A percentile compares a stretch with the other conserved stretches of the same genome.
These are phyloP conservation scores for Hyaloscypha hepaticicola DNA, from an alignment of 495 filamentous ascomycete species.

Conservation along the genomic window DNA sequence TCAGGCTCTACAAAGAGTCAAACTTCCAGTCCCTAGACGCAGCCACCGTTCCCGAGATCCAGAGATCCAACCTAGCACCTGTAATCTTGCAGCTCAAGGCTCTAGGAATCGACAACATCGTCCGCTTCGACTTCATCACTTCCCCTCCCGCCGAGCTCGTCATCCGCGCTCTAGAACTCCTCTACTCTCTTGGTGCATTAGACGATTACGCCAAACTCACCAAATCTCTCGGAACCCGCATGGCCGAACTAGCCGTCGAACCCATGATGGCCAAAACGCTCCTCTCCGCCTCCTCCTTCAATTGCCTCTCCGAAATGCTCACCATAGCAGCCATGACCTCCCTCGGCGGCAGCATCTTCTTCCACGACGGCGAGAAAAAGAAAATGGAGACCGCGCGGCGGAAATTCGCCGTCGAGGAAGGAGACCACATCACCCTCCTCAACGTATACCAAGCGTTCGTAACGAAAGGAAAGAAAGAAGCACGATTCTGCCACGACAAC, in stretches of 20 bases:
- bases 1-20: constrained; percentile 84
- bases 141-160: constrained; percentile 86
- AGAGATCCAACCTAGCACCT: constrained; percentile 88
- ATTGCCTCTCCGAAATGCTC: constrained; percentile 81
- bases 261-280: constrained; percentile 96
- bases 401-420: constrained; percentile 90
- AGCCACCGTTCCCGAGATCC: constrained; percentile 83
- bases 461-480: constrained; percentile 79
- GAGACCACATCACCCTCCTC: constrained; percentile 90
- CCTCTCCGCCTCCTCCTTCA: constrained; percentile 71
- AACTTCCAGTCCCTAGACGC: constrained; percentile 69
- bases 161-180: constrained; percentile 81
- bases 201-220: constrained; percentile 92
- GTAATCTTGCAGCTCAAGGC: constrained; percentile 93
- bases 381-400: constrained; percentile 67
- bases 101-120: constrained; percentile 92
- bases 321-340: constrained; percentile 95
- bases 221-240: constrained; percentile 77
- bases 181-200: constrained; percentile 86
- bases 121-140: constrained; percentile 87
- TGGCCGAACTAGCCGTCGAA: constrained; percentile 94
- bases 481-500: constrained; percentile 84
- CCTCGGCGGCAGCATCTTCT: constrained; percentile 77
- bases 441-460: constrained; percentile 93
- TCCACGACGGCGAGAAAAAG: constrained; percentile 75